phyloP scores from a whole-genome alignment of 306 rosid species.

The Sindora glabra region DNA sequence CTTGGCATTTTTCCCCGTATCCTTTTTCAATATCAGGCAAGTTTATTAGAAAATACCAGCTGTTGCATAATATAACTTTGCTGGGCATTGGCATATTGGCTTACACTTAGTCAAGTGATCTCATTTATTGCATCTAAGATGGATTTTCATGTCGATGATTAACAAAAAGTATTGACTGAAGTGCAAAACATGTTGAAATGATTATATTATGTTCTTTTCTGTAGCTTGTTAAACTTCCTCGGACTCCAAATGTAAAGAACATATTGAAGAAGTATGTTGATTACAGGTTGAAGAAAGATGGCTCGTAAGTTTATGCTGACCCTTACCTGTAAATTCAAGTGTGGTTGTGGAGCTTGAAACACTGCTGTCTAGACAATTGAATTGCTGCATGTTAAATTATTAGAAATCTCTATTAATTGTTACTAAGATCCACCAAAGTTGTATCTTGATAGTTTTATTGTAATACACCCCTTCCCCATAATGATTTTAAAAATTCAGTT shows the following conservation, averaged over 20 bases:
- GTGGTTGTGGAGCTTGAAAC: no score
- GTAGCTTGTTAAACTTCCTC: constrained; percentile 95
- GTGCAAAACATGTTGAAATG: not conserved
- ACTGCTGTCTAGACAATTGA: no score
- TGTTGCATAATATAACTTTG: no score
- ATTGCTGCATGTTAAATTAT: no score
- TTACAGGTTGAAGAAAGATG: constrained; percentile 58
- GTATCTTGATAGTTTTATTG: no score
- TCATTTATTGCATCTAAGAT: not conserved
- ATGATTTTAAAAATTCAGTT: no score
- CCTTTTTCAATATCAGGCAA: not conserved
- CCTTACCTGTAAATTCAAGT: constrained; percentile 4
- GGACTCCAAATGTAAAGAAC: constrained; percentile 69
- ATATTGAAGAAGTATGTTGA: constrained; percentile 62
- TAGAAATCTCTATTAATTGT: no score
- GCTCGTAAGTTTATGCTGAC: constrained; percentile 48
- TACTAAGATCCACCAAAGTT: no score
- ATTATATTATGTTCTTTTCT: constrained; percentile 10
- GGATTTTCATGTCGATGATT: no score
- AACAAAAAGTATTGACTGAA: not conserved
- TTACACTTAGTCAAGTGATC: not conserved
- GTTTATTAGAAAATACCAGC: not conserved
- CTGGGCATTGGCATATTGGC: not conserved
- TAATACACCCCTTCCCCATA: no score
- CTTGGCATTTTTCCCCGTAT: not conserved